These are phyloP conservation scores for Tolypocladium nubicola DNA, from an alignment of 2,329 filamentous ascomycete genomes.

Conservation along the genomic window DNA sequence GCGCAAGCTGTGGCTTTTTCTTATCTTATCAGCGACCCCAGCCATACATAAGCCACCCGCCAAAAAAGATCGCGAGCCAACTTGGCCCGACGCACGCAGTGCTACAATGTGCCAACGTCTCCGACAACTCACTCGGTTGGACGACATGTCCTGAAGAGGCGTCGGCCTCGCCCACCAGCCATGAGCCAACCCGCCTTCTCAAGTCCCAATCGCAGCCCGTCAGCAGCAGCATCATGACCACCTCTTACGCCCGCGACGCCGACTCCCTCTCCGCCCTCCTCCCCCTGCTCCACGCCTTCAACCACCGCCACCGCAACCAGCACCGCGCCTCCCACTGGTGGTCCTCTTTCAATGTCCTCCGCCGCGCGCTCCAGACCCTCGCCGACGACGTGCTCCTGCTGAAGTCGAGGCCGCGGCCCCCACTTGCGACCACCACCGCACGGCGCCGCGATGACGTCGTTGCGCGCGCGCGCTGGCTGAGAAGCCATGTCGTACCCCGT, in stretches of 20 bases:
- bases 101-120: background rate
- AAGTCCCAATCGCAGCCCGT: background rate
- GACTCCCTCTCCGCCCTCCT: conserved; percentile 26
- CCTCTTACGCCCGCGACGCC: conserved; percentile 8
- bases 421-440: background rate
- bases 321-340: conserved; percentile 78
- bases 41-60: background rate
- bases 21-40: background rate
- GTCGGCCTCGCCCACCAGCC: background rate
- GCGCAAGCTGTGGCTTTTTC: background rate
- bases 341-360: conserved; percentile 58
- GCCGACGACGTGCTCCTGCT: conserved; percentile 10
- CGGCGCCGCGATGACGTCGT: conserved; percentile 1
- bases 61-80: background rate
- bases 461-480: conserved; percentile 17
- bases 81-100: background rate
- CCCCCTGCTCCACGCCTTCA: conserved; percentile 58
- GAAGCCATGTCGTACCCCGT: conserved; percentile 18
- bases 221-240: background rate
- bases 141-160: background rate
- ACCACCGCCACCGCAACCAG: conserved; percentile 85
- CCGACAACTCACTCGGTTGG: background rate
- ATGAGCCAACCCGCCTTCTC: background rate
- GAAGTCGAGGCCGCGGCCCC: background rate
- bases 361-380: conserved; percentile 53